Base-by-base conservation (phyloP, 768 basidiomycete genomes). In the Solioccasus polychromus region DNA sequence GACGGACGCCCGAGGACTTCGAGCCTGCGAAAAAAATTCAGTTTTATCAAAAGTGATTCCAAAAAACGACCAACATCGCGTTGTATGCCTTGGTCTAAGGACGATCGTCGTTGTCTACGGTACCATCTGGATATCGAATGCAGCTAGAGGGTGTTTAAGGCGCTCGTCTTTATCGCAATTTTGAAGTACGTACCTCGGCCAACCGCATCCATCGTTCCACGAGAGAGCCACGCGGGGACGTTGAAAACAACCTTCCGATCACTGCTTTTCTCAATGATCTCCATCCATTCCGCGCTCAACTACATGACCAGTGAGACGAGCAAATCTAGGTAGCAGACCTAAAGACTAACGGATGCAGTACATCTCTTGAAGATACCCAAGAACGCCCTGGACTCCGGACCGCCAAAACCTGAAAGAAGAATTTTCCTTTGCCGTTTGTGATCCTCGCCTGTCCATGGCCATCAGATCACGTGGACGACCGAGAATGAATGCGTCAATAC, bases 321-420 rank as follows among this genome's bases (percentile, higher is more conserved):
- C 30, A 4, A 31, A 31, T 8, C 14, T 12, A 34, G 17, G 2
- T 34, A 17, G 32, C 4, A 36, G 35, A 1, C 8, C 8, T 19
- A 20, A 10, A 17, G n/a, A n/a, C 55, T 28, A 32, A 68, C 66
- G 18, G 54, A 48, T 42, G 56, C 55, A 2, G 57, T 65, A 12
- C 54, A 72, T 45, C 64, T 66, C 30, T 62, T 68, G 61, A 81
- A 80, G 38, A 79, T 63, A 20, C 70, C 63, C 7, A 80, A 66
- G 47, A 76, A 78, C 1, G 78, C 69, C 44, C 71, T 78, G 24
- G 73, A 70, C 50, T 80, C 76, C 1, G 72, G 71, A 8, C 60
- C 69, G 42, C 79, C 77, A 47, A 82, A 81, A 3, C 76, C 79
- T 3, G 78, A 78, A 38, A 77, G 66, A 69, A 80, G 73, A 19